These are phyloP conservation scores for Phallus indusiatus DNA, from an alignment of 768 basidiomycete genomes.

Conservation along the genomic window DNA sequence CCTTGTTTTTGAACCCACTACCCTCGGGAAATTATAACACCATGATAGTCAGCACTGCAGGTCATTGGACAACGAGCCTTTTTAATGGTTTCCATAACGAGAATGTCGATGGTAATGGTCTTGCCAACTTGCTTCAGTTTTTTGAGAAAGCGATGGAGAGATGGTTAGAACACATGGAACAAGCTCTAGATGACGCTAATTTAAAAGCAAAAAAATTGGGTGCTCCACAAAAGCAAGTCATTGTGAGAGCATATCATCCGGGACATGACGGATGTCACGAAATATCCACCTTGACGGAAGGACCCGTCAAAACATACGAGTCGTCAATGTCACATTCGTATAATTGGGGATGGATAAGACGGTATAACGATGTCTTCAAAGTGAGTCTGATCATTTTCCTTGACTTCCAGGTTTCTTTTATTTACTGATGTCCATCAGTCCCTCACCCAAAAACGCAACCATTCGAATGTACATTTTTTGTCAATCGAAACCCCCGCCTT, in stretches of 20 bases:
- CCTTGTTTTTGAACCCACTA: slow-evolving; percentile 35
- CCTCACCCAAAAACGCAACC: slow-evolving; percentile 32
- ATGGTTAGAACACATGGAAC: slow-evolving; percentile 48
- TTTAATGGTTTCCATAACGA: slow-evolving; percentile 34
- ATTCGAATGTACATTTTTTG: slow-evolving; percentile 48
- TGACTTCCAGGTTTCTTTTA: slow-evolving; percentile 9
- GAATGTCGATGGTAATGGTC: slow-evolving; percentile 32
- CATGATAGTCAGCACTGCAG: slow-evolving; percentile 53
- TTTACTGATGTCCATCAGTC: slow-evolving; percentile 24
- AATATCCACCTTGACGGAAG: slow-evolving; percentile 34
- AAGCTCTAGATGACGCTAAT: slow-evolving; percentile 28
- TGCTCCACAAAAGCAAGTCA: slow-evolving; percentile 30
- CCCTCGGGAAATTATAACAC: slow-evolving; percentile 50
- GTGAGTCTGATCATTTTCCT: slow-evolving; percentile 23
- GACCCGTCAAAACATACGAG: slow-evolving; percentile 21
- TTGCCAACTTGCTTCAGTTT: slow-evolving; percentile 44
- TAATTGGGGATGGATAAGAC: slow-evolving; percentile 55
- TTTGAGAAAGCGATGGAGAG: slow-evolving; percentile 46
- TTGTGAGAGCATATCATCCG: slow-evolving; percentile 52
- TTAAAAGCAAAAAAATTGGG: slow-evolving; percentile 15
- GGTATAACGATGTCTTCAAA: slow-evolving; percentile 51
- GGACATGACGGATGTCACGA: slow-evolving; percentile 59
- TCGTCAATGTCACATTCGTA: slow-evolving; percentile 43
- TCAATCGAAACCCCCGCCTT: slow-evolving; percentile 52
- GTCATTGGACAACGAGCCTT: slow-evolving; percentile 58